Evolutionary conservation across 441 rosid genomes (phyloP).

Genomic region (Adansonia madagascariensis): DNA sequence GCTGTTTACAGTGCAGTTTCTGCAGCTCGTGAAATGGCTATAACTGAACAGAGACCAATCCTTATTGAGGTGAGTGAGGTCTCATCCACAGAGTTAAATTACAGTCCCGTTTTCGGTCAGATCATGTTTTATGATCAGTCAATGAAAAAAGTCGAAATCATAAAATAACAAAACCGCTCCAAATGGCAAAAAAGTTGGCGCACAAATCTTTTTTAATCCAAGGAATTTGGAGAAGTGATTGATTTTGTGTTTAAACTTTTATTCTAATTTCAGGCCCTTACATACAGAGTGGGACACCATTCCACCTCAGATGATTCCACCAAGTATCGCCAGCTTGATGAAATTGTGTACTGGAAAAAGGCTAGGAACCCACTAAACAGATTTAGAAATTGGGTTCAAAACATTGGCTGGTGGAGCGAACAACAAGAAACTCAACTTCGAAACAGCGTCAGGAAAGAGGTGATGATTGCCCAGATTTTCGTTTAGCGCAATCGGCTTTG

Average conservation of each 20-base stretch:
- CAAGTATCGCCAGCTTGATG: constrained; percentile 60
- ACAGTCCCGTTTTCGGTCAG: neutral
- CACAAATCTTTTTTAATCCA: neutral
- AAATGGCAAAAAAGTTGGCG: neutral
- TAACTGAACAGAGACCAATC: constrained; percentile 60
- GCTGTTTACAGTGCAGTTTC: constrained; percentile 68
- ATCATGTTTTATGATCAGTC: neutral
- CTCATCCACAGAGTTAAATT: neutral
- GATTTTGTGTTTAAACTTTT: neutral
- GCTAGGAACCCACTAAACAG: constrained; percentile 65
- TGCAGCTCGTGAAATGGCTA: constrained; percentile 66
- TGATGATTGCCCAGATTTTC: constrained; percentile 19
- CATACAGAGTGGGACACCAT: constrained; percentile 80
- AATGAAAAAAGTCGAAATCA: neutral
- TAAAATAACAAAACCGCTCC: neutral
- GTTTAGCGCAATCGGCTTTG: neutral
- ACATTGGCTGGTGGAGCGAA: constrained; percentile 78
- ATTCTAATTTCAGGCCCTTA: constrained; percentile 48
- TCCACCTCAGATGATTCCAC: constrained; percentile 93
- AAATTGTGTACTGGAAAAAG: constrained; percentile 68
- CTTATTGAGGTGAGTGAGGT: constrained; percentile 55
- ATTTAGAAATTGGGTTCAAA: constrained; percentile 63
- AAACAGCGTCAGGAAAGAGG: constrained; percentile 54
- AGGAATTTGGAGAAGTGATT: neutral
- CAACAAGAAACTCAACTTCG: constrained; percentile 59